Evolutionary conservation across 768 basidiomycete genomes (phyloP), one percentile per base, ranked within the genome.

Genomic region (Coprinopsis strossmayeri): DNA sequence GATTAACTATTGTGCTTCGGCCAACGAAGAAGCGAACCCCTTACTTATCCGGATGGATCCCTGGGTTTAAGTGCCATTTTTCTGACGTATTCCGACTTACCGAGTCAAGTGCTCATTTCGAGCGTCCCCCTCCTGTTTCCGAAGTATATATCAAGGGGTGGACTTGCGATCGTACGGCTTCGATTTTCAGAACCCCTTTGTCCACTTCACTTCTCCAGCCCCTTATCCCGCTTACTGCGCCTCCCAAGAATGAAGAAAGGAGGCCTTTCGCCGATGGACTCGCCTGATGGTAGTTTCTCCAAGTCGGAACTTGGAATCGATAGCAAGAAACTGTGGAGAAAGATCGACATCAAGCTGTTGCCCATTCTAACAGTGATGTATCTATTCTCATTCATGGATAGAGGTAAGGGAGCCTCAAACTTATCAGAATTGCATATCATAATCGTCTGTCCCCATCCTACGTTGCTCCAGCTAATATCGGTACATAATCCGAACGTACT

Each of bases 291-390:
- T 5, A 32, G 43, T 20, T 45, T 32, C 28, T 45, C 43, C 25
- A 45, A 45, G 43, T 5, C 43, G 9, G 40, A 42, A 23, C 40
- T 42, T 9, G 40, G 11, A 17, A 38, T 38, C 17, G 54, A 55
- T 45, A 53, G 84, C 64, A 70, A 63, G 49, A 71, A 59, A 40
- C 61, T 84, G 44, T 79, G 79, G 68, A 61, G 74, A 48, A 84
- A 81, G 63, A 68, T 84, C 20, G 82, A 84, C 52, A 28, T 70
- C 4, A 66, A 77, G 43, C 64, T 82, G 34, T 73, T 81, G 71
- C 78, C 80, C 0, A 79, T 81, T 18, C 61, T 84, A 20, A 64
- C 73, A 1, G 50, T 81, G 38, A 76, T 84, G 69, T 84, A 83
- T 56, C 64, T 86, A 37, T 59, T 82, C 23, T 77, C 78, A 2